Evolutionary conservation across 768 basidiomycete species (phyloP).

Genomic region (Amanita pallidorosea): DNA sequence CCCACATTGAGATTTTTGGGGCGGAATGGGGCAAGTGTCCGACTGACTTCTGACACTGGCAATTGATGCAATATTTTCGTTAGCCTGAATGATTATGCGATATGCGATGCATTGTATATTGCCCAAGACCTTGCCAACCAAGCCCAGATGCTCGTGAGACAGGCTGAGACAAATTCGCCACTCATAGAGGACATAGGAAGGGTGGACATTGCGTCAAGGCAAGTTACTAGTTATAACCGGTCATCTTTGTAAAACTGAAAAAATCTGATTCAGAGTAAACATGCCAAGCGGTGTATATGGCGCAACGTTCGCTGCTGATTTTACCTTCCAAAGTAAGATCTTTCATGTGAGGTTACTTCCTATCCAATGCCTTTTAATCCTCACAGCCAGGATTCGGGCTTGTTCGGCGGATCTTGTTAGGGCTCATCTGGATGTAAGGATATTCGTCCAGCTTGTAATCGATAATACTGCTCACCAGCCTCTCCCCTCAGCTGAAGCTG

Average conservation of each 20-base stretch:
- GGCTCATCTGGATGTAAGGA: constrained; percentile 22
- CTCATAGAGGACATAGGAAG: constrained; percentile 26
- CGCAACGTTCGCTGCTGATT: constrained; percentile 25
- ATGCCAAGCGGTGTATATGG: constrained; percentile 25
- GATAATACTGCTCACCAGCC: neutral
- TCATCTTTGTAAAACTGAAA: too few relatives aligned
- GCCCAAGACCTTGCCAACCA: constrained; percentile 25
- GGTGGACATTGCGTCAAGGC: constrained; percentile 30
- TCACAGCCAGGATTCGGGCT: constrained; percentile 26
- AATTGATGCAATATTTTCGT: neutral
- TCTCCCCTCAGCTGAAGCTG: constrained; percentile 17
- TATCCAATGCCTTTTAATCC: constrained; percentile 4
- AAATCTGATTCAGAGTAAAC: constrained; percentile 14
- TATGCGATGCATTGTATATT: constrained; percentile 25
- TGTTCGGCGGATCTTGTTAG: constrained; percentile 24
- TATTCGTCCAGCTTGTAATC: neutral
- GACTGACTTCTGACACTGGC: neutral
- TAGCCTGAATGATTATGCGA: constrained; percentile 30
- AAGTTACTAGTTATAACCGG: neutral
- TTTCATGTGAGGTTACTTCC: constrained; percentile 1
- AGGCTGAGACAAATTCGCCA: constrained; percentile 25
- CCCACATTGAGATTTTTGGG: constrained; percentile 25
- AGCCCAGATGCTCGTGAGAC: constrained; percentile 23
- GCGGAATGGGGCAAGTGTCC: constrained; percentile 23
- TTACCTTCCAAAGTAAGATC: constrained; percentile 28